phyloP scores from a whole-genome alignment of 192 early-diverging fungal genomes.

The Oehlia diaphana region DNA sequence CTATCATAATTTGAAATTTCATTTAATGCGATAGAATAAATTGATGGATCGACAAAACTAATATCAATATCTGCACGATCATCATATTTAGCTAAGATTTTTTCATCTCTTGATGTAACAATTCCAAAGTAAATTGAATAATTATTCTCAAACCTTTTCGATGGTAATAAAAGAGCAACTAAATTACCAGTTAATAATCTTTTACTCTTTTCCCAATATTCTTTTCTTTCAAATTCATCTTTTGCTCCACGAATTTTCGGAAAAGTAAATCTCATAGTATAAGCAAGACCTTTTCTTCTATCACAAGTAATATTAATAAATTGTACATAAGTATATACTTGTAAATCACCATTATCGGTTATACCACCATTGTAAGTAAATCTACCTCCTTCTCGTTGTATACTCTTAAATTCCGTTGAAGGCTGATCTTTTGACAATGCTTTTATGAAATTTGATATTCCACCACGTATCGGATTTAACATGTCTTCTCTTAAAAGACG shows the following conservation, averaged over 20 bases:
- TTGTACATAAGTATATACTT: not conserved
- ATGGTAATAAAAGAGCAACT: slow-evolving; percentile 40
- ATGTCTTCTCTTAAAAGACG: slow-evolving; percentile 62
- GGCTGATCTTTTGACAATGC: slow-evolving; percentile 15
- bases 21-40: slow-evolving; percentile 30
- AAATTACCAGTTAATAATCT: slow-evolving; percentile 34
- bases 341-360: not conserved
- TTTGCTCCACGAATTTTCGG: not conserved
- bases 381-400: not conserved
- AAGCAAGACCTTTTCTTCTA: not conserved
- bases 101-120: slow-evolving; percentile 33
- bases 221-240: not conserved
- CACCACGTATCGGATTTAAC: slow-evolving; percentile 43
- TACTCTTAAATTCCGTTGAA: not conserved
- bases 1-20: slow-evolving; percentile 1
- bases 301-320: not conserved
- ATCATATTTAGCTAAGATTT: slow-evolving; percentile 28
- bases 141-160: not conserved
- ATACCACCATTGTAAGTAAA: too few relatives aligned
- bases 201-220: not conserved
- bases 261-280: not conserved
- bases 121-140: slow-evolving; percentile 35
- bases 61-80: slow-evolving; percentile 31
- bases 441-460: slow-evolving; percentile 41
- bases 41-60: slow-evolving; percentile 32